Percentiles rank a stretch among this genome's conserved stretches.
These are phyloP conservation scores for Saksenaea oblongispora DNA, from an alignment of 371 early-diverging fungal genomes.

Conservation along the genomic window DNA sequence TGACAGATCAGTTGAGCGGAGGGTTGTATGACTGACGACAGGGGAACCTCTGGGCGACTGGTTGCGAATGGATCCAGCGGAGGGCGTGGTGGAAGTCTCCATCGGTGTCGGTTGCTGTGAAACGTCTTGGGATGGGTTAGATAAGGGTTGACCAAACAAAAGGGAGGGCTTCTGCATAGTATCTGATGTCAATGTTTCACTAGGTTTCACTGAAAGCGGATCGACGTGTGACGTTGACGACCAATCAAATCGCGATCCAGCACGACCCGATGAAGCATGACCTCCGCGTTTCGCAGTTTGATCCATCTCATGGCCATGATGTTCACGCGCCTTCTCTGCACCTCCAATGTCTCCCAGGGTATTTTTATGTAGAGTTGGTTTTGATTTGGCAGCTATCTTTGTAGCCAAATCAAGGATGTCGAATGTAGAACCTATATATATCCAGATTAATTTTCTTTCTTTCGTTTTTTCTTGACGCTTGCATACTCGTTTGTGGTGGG, in stretches of 20 bases:
- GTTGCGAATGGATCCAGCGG: background rate
- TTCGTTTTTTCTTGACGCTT: background rate
- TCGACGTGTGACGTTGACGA: background rate
- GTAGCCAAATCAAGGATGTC: background rate
- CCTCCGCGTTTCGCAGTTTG: background rate
- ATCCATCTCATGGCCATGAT: background rate
- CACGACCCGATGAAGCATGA: background rate
- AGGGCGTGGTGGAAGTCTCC: background rate
- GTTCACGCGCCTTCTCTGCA: background rate
- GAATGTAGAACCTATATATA: background rate
- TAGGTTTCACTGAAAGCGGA: background rate
- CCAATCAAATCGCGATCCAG: constrained; percentile 2
- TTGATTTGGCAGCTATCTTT: background rate
- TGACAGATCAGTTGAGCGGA: background rate
- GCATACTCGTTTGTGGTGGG: background rate
- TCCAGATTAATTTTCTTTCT: background rate
- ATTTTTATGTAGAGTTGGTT: background rate
- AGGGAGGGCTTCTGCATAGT: background rate
- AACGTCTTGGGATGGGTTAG: background rate
- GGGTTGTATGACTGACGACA: background rate
- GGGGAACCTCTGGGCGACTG: background rate
- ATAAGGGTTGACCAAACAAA: background rate
- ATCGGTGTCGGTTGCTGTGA: background rate
- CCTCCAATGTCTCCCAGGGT: background rate
- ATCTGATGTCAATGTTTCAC: background rate